Evolutionary conservation across 169 alveolate species (phyloP), one percentile per base, ranked within the genome.

Genomic region (Plasmodium gallinaceum): DNA sequence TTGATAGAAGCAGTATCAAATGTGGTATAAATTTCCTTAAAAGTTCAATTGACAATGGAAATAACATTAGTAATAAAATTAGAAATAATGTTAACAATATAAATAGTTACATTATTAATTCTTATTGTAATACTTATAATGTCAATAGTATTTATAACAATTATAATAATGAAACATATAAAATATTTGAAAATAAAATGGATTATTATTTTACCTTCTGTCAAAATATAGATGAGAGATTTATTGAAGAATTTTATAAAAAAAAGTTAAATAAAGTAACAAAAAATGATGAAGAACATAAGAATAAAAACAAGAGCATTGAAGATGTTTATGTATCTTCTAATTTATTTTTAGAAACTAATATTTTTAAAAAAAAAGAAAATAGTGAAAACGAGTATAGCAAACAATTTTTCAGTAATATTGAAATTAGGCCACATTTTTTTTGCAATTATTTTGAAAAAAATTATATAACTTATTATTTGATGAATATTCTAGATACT

Each of bases 131-230:
- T 12, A 16, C 14, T 0, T 80, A 51, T 24, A 80, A 69, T 16
- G 37, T 65, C 5, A 20, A 52, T 6, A 42, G 37, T 46, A 80
- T 80, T 52, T 80, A 66, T 39, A 42, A 37, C 6, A 45, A 68
- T 26, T 80, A 80, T 45, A 7, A 20, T 22, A 80, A 80, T 74
- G 72, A 68, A 18, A 66, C 90, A 5, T 80, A 80, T 51, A 80
- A 80, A 32, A 32, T 80, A 48, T 24, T 20, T 7, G 85, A 80
- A 80, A 54, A 80, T 24, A 80, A 80, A 57, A 66, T 80, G 90
- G 90, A 80, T 16, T 80, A 66, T 58, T 80, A 52, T 70, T 80
- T 80, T 61, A 66, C 90, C 26, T 80, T 80, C 66, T 80, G 90
- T 54, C 75, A 80, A 39, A 66, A 65, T 46, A 64, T 80, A 45